Evolutionary conservation across 768 basidiomycete genomes (phyloP).

Genomic region (Suillus paluster): DNA sequence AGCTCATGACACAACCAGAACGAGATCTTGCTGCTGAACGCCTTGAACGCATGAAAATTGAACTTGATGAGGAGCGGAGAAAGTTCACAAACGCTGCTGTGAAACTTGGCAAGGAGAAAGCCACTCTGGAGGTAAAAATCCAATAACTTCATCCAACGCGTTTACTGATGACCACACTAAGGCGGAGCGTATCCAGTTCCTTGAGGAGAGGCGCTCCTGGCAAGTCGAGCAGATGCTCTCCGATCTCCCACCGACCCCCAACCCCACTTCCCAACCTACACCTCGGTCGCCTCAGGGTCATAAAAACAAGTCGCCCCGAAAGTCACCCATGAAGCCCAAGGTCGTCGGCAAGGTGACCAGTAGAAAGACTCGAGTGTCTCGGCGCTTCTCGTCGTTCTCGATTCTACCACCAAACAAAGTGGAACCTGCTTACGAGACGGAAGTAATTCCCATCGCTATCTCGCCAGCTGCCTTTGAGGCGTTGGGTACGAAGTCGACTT

Average conservation of each 20-base stretch:
- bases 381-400: slow-evolving; percentile 48
- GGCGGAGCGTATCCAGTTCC: slow-evolving; percentile 63
- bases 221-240: slow-evolving; percentile 64
- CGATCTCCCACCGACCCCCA: slow-evolving; percentile 54
- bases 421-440: slow-evolving; percentile 56
- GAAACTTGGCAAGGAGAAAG: slow-evolving; percentile 65
- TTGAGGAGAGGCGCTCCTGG: slow-evolving; percentile 80
- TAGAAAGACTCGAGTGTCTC: slow-evolving; percentile 50
- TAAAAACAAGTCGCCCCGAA: slow-evolving; percentile 42
- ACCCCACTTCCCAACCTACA: slow-evolving; percentile 27
- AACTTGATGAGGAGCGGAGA: slow-evolving; percentile 68
- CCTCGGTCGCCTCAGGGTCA: slow-evolving; percentile 29
- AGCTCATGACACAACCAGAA: slow-evolving; percentile 56
- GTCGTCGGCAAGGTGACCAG: slow-evolving; percentile 51
- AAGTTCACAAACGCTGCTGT: slow-evolving; percentile 69
- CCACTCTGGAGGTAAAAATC: slow-evolving; percentile 62
- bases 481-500: slow-evolving; percentile 17
- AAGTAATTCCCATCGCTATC: slow-evolving; percentile 43
- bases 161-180: slow-evolving; percentile 30
- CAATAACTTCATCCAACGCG: slow-evolving; percentile 4
- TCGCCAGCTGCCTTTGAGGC: slow-evolving; percentile 33
- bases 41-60: slow-evolving; percentile 53
- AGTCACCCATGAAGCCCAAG: slow-evolving; percentile 50
- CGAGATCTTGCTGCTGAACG: slow-evolving; percentile 58
- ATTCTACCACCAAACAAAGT: slow-evolving; percentile 39